Conservation (phyloP, 805 yeast species). For the Kazachstania viticola region DNA sequence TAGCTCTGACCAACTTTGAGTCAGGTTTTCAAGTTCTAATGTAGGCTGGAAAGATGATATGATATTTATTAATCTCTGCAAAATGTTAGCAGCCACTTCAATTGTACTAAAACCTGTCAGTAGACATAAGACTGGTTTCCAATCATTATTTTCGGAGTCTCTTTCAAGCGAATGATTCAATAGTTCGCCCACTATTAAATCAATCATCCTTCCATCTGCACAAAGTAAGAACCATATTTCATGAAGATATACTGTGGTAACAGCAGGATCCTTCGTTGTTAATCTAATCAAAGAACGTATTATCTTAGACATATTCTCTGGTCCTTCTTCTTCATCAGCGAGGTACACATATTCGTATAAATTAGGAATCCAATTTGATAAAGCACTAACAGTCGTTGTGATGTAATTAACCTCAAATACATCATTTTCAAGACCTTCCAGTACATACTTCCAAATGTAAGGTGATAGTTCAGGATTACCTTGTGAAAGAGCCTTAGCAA, state of each 20-base stretch:
- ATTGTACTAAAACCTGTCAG: conserved; percentile 56
- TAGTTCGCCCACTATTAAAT: conserved; percentile 58
- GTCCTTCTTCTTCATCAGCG: conserved; percentile 45
- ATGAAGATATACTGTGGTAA: conserved; percentile 43
- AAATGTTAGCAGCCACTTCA: conserved; percentile 57
- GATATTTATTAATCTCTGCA: conserved; percentile 43
- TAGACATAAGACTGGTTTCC: conserved; percentile 53
- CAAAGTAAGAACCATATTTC: conserved; percentile 60
- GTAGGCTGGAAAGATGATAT: conserved; percentile 40
- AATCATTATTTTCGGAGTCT: conserved; percentile 62
- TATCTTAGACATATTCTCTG: conserved; percentile 46
- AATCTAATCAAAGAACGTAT: conserved; percentile 51
- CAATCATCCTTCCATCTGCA: conserved; percentile 45
- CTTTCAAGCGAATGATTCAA: conserved; percentile 64
- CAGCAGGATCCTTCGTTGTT: conserved; percentile 37
- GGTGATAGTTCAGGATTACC: conserved; percentile 49
- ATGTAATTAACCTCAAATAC: conserved; percentile 13
- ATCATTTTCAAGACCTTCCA: conserved; percentile 17
- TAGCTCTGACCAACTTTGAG: conserved; percentile 59
- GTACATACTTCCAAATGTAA: conserved; percentile 32
- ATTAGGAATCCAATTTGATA: conserved; percentile 68
- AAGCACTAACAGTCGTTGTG: conserved; percentile 16
- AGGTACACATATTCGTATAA: conserved; percentile 46
- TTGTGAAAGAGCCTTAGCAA: conserved; percentile 46
- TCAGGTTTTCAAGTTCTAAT: conserved; percentile 29